Percentiles rank a stretch among this genome's conserved stretches.
These are phyloP conservation scores for Astragalus membranaceus DNA, from an alignment of 306 rosid genomes.

Conservation along the genomic window DNA sequence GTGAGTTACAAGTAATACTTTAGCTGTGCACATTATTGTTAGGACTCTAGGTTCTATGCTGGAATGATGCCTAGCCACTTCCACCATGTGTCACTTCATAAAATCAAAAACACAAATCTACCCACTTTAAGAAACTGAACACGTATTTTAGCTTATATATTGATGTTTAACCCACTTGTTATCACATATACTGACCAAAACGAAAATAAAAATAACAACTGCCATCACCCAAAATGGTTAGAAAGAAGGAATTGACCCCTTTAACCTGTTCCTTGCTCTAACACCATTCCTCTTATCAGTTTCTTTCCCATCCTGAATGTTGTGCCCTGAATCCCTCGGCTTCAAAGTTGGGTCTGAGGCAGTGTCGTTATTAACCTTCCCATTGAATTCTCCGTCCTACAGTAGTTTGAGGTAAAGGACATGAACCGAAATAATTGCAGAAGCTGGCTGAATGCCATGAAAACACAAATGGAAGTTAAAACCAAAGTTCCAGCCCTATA, in stretches of 20 bases:
- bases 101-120: conserved; percentile 6
- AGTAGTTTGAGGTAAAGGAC: conserved; percentile 99
- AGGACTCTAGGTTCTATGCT: conserved; percentile 1
- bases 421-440: conserved; percentile 99
- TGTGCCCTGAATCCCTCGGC: conserved; percentile 45
- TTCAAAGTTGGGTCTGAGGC: conserved; percentile 47
- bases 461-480: conserved; percentile 84
- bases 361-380: conserved; percentile 42
- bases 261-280: conserved; percentile 61
- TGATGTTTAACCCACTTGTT: neutral
- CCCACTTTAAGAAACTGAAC: neutral
- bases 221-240: neutral
- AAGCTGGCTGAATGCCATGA: conserved; percentile 97
- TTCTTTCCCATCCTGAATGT: conserved; percentile 47
- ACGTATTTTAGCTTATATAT: neutral
- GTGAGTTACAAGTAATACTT: neutral
- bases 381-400: conserved; percentile 93
- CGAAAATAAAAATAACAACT: neutral
- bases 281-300: conserved; percentile 62
- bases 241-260: neutral
- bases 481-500: conserved; percentile 50
- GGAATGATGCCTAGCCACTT: neutral
- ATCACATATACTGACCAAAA: neutral
- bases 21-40: neutral
- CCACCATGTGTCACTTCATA: neutral